Evolutionary conservation across 1,284 basidiomycete species (phyloP).

Genomic region (Leccinum proliferum): DNA sequence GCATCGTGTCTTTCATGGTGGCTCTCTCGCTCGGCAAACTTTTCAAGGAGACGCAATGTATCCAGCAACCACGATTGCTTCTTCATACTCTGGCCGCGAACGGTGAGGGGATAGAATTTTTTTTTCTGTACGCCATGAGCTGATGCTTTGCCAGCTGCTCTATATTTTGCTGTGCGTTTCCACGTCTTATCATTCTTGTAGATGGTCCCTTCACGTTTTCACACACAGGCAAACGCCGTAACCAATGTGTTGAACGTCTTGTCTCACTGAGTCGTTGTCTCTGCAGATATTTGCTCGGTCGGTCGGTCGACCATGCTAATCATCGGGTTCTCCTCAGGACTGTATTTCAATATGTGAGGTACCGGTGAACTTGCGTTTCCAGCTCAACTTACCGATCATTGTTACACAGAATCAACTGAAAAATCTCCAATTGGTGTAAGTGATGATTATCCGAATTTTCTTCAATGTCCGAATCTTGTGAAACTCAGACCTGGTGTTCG

Average conservation of each 20-base stretch:
- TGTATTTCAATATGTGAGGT: background rate
- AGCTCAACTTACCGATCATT: background rate
- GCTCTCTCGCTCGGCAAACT: background rate
- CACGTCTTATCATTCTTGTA: background rate
- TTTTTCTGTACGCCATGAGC: background rate
- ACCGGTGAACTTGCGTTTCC: background rate
- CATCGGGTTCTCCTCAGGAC: background rate
- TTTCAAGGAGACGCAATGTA: background rate
- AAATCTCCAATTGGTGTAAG: too few relatives aligned
- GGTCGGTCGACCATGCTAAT: background rate
- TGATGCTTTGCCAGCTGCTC: background rate
- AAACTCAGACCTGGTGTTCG: background rate
- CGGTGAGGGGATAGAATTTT: background rate
- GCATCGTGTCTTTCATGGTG: background rate
- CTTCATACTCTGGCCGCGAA: background rate
- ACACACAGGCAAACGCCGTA: background rate
- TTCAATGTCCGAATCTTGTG: background rate
- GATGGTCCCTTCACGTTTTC: background rate
- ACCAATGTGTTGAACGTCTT: background rate
- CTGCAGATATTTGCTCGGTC: background rate
- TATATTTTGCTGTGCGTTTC: background rate
- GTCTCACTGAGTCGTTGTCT: background rate
- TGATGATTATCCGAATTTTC: too few relatives aligned
- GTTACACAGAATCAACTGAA: too few relatives aligned
- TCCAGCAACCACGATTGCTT: background rate